A percentile compares a stretch with the other conserved stretches of the same genome.
Evolutionary conservation across 768 basidiomycete genomes (phyloP).

Genomic region (Lactarius pseudohatsudake): DNA sequence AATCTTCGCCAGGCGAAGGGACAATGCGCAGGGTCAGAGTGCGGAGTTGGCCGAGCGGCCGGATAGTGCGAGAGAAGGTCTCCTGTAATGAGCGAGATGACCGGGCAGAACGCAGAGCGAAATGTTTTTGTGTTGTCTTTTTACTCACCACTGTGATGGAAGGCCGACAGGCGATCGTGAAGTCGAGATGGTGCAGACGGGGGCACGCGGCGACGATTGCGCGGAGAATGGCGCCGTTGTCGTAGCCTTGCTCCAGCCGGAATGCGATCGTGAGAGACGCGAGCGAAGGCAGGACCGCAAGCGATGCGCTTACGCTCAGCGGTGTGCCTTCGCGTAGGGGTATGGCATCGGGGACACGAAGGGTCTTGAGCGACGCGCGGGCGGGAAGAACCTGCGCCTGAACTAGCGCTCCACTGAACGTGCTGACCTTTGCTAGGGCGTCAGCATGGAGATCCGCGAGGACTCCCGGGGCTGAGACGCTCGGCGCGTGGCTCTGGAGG

Average conservation of each 20-base stretch:
- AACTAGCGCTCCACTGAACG: constrained; percentile 65
- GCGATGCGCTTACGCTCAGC: constrained; percentile 56
- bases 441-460: constrained; percentile 31
- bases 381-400: constrained; percentile 62
- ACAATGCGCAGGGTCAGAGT: constrained; percentile 64
- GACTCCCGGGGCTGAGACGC: constrained; percentile 23
- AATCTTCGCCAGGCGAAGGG: constrained; percentile 62
- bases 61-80: constrained; percentile 60
- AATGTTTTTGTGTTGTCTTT: background rate
- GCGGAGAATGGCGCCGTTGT: constrained; percentile 67
- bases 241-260: constrained; percentile 65
- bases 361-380: constrained; percentile 45
- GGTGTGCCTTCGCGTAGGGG: constrained; percentile 67
- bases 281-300: constrained; percentile 55
- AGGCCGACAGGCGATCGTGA: constrained; percentile 66
- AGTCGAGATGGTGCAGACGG: constrained; percentile 57
- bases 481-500: constrained; percentile 43
- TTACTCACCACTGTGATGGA: constrained; percentile 67
- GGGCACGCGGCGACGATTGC: constrained; percentile 68
- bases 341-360: constrained; percentile 66
- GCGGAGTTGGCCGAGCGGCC: constrained; percentile 61
- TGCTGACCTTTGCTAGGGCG: constrained; percentile 35
- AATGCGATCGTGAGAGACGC: constrained; percentile 63
- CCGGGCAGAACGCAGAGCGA: background rate
- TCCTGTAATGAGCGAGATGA: constrained; percentile 42